phyloP scores from a whole-genome alignment of 306 rosid genomes.

The Cucurbita argyrosperma region DNA sequence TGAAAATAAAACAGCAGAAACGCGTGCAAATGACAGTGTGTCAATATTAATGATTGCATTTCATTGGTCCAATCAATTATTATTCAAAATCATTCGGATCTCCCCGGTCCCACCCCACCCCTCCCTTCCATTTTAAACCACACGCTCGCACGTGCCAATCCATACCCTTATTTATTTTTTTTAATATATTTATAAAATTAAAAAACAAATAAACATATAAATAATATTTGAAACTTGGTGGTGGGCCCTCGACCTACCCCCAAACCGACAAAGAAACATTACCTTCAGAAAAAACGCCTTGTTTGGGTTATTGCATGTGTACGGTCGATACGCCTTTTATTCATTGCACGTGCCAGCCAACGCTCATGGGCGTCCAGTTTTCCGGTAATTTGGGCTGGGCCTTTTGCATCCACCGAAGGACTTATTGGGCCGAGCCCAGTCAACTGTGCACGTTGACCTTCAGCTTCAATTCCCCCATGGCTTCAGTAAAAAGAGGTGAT shows the following conservation, averaged over 20 bases:
- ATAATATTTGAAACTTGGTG: background rate
- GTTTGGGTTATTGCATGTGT: no score
- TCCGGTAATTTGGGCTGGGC: no score
- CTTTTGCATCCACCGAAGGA: no score
- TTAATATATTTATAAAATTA: no score
- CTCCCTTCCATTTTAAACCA: background rate
- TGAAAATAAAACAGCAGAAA: background rate
- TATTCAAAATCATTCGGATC: background rate
- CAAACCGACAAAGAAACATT: background rate
- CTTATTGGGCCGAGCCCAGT: no score
- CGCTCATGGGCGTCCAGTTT: no score
- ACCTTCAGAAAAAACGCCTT: background rate
- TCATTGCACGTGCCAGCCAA: no score
- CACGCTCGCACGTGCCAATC: background rate
- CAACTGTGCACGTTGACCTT: no score
- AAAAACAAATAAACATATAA: no score
- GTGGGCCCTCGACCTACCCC: background rate
- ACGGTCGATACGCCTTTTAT: no score
- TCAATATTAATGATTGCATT: background rate
- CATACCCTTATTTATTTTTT: background rate
- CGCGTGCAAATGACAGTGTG: background rate
- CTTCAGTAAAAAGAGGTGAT: no score
- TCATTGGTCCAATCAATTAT: slow-evolving; percentile 2
- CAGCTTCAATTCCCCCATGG: no score
- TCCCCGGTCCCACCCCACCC: background rate